Evolutionary conservation across 257 asterid species (phyloP), one percentile per base, ranked within the genome.

Genomic region (Eucommia ulmoides): DNA sequence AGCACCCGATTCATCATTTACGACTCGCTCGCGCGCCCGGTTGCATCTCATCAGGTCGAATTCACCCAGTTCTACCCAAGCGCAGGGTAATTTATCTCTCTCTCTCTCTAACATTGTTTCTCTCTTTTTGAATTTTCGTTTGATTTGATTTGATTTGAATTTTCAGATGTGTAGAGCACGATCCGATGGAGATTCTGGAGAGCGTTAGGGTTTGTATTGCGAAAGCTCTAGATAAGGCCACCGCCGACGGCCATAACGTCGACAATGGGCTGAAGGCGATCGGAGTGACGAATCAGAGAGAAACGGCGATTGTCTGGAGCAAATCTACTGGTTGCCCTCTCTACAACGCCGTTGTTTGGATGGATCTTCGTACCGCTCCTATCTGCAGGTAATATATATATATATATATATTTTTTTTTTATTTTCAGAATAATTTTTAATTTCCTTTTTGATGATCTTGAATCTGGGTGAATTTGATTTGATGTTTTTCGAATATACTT

Each of bases 351-450:
- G 79, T 91, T 59, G 98, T 86, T 59, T 91, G 98, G 98, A 91
- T 91, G 98, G 98, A 91, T 42, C 92, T 57, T 2, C 94, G 98
- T 7, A 91, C 98, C 18, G 81, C 87, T 55, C 59, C 96, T 12
- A 72, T 85, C 33, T 83, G 96, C 95, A 83, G 96, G 98, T 83
- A 23, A n/a, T n/a, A n/a, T n/a, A n/a, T n/a, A n/a, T n/a, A n/a
- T n/a, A n/a, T n/a, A n/a, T n/a, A n/a, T n/a, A n/a, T n/a, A n/a
- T n/a, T n/a, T n/a, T n/a, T n/a, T n/a, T n/a, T n/a, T n/a, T n/a
- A n/a, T n/a, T n/a, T n/a, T n/a, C n/a, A n/a, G n/a, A n/a, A n/a
- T n/a, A n/a, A n/a, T n/a, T n/a, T n/a, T n/a, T n/a, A n/a, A n/a
- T n/a, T n/a, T n/a, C n/a, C n/a, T n/a, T n/a, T n/a, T n/a, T n/a